Evolutionary conservation across 1,284 basidiomycete species (phyloP), one percentile per base, ranked within the genome.

Genomic region (Gomphus bonarii): DNA sequence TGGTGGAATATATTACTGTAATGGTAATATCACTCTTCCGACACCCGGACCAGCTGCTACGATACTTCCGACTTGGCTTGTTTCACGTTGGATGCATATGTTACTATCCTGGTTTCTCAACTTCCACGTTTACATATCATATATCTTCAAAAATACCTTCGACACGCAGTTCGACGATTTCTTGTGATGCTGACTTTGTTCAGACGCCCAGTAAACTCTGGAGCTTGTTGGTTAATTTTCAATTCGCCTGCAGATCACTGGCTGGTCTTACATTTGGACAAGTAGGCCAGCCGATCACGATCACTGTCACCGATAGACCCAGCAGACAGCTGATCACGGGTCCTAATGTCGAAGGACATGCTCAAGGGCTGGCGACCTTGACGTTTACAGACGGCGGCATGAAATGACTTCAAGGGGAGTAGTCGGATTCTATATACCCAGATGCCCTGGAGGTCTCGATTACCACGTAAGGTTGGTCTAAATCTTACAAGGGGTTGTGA

Each of bases 1-100:
- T 11, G 72, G 70, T 8, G 73, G 69, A 2, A 71, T 61, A 10
- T 71, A 71, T 57, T 68, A 67, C 25, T 75, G 73, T 63, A 71
- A 75, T 62, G 73, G 74, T 11, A 75, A 76, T 57, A 61, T 68
- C 52, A n/a, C 47, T 64, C n/a, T 73, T 51, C 63, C 62, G 6
- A 56, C 54, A 12, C 69, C 73, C 6, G 73, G 72, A 9, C 40
- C 58, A 42, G 73, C 73, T 0, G 68, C 67, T 52, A 75, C 38
- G 61, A 63, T 60, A 64, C 64, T 3, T 49, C 60, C 20, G 48
- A 60, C 11, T n/a, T 46, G 28, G 30, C 42, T 9, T 28, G 51
- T 18, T 64, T 65, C 43, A 48, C 61, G 1, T 65, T 55, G 44
- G 64, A 66, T 54, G 65, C 60, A 63, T 65, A 31, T 22, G 60